A percentile compares a stretch with the other conserved stretches of the same genome.
Conservation (phyloP, 1,284 basidiomycete genomes). For the Inonotus obliquus region DNA sequence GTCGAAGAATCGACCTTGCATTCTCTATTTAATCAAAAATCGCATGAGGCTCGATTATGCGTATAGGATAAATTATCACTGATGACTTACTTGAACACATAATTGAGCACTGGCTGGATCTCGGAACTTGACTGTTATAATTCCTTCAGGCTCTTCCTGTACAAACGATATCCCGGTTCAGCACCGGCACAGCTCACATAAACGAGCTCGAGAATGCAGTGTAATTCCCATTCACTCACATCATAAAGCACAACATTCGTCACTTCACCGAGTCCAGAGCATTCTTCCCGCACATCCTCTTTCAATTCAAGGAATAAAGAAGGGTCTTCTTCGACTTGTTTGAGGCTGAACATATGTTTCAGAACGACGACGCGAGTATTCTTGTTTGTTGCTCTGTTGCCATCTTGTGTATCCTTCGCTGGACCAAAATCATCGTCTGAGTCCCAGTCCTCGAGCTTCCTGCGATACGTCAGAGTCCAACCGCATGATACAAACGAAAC, state of each 20-base stretch:
- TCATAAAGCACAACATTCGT: constrained; percentile 97
- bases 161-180: background rate
- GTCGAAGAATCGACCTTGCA: constrained; percentile 93
- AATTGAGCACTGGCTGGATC: constrained; percentile 85
- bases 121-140: constrained; percentile 96
- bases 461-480: constrained; percentile 27
- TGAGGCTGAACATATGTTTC: constrained; percentile 90
- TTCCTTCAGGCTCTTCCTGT: constrained; percentile 88
- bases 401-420: constrained; percentile 49
- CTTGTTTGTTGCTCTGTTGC: constrained; percentile 41
- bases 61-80: background rate
- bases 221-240: constrained; percentile 48
- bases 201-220: constrained; percentile 2
- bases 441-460: constrained; percentile 84
- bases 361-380: constrained; percentile 83
- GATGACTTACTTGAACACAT: constrained; percentile 70
- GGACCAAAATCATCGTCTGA: constrained; percentile 83
- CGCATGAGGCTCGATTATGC: background rate
- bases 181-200: background rate
- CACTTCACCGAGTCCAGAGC: constrained; percentile 86
- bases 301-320: constrained; percentile 89
- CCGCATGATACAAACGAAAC: too few relatives aligned
- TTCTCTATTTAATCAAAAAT: constrained; percentile 57
- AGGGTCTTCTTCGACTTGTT: constrained; percentile 86
- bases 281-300: constrained; percentile 95